These are phyloP conservation scores for Plasmodium blacklocki DNA, from an alignment of 169 alveolate species.

Conservation along the genomic window DNA sequence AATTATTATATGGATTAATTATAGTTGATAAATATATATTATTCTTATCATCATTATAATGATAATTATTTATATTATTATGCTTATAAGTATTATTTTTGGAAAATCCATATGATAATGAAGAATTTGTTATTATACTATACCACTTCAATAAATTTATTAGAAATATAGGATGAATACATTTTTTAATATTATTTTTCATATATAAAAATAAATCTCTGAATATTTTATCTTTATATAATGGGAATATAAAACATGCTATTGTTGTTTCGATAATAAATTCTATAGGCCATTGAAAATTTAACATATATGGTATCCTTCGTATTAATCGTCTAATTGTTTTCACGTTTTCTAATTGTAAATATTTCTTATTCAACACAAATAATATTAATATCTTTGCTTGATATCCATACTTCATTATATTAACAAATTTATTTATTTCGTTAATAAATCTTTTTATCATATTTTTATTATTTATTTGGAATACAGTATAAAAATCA, in stretches of 20 bases:
- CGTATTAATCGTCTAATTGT: conserved; percentile 37
- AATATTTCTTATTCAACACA: conserved; percentile 29
- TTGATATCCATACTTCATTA: conserved; percentile 65
- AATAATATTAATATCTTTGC: conserved; percentile 57
- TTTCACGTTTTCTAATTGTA: conserved; percentile 45
- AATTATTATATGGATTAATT: too few species aligned
- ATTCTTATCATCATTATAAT: too few species aligned
- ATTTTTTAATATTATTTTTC: conserved; percentile 57
- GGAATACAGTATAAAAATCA: conserved; percentile 44
- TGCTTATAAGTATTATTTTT: too few species aligned
- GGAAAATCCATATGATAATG: too few species aligned
- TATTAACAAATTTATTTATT: conserved; percentile 39
- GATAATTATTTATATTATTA: too few species aligned
- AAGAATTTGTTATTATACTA: background rate
- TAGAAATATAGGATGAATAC: conserved; percentile 33
- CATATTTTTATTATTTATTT: conserved; percentile 27
- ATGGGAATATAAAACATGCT: conserved; percentile 28
- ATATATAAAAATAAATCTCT: conserved; percentile 42
- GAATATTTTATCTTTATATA: conserved; percentile 10
- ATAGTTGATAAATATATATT: too few species aligned
- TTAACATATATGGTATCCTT: conserved; percentile 50
- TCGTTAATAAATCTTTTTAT: conserved; percentile 50
- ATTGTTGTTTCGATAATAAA: conserved; percentile 43
- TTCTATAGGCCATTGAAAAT: conserved; percentile 71
- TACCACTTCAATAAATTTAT: conserved; percentile 16